Base-by-base conservation (phyloP, 306 rosid genomes). In the Nissolia schottii region DNA sequence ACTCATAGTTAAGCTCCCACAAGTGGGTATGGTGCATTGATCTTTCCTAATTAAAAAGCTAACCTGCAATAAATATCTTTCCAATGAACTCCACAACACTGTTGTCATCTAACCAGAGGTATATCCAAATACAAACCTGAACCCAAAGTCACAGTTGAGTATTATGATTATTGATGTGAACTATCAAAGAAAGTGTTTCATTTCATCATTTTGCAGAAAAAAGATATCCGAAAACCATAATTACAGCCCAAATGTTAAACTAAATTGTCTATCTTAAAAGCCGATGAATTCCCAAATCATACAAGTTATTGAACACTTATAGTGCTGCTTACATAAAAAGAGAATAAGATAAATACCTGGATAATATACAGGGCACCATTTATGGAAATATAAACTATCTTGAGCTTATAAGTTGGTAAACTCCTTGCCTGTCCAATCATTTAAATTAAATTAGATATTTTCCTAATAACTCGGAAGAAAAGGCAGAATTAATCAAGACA, bases 41-140 rank as follows among this genome's bases (percentile, higher is more conserved):
- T 41, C 15, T 43, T 64, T 6, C 11, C n/a, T n/a, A n/a, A 62
- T 23, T 62, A 58, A 48, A 73, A 71, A 64, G 67, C 91, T 82
- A 84, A 94, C 99, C 99, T 86, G 97, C 96, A 61, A 94, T 73
- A 74, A 91, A 89, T 76, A 88, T 79, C 84, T 88, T 85, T 77
- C 99, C 99, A 34, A 84, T 23, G 40, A 87, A 78, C 70, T 88
- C 85, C 69, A 84, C 92, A 38, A 32, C 77, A 19, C 82, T 80
- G 78, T 79, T 89, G 70, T 86, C 85, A 49, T 86, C 78, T 49
- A 91, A 64, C 91, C 96, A 88, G 27, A 94, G 86, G 86, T 91
- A 91, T 71, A 91, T 69, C 99, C 99, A 94, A 76, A 89, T 84
- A 84, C 91, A 84, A 77, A 84, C 78, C 99, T 94, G 86, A 75